phyloP scores from a whole-genome alignment of 1,139 yeast species.

The Nakaseomyces glabratus region DNA sequence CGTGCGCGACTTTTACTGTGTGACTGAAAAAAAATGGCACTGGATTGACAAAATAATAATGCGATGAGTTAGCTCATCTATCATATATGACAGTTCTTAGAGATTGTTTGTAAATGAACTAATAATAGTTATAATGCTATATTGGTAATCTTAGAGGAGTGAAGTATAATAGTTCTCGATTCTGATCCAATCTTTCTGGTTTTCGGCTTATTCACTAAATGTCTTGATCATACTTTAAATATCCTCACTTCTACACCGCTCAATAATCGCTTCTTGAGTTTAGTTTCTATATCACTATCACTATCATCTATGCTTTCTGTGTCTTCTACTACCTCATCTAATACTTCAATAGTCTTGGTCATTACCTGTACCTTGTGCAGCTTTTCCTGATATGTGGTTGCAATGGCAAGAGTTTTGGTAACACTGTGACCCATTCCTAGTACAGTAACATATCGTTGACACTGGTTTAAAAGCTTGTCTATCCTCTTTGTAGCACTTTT shows the following conservation, averaged over 20 bases:
- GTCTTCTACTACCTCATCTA: conserved; percentile 44
- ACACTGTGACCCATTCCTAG: conserved; percentile 66
- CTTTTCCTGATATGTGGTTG: conserved; percentile 42
- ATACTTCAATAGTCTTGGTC: conserved; percentile 52
- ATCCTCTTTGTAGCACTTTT: conserved; percentile 54
- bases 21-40: too few relatives aligned
- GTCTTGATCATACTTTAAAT: conserved; percentile 9
- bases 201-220: too few relatives aligned
- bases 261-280: conserved; percentile 43
- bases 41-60: too few relatives aligned
- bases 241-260: conserved; percentile 53
- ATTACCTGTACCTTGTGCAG: conserved; percentile 42
- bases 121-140: too few relatives aligned
- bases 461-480: conserved; percentile 39
- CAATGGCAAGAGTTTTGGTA: conserved; percentile 46
- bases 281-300: conserved; percentile 32
- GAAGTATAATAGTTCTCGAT: too few relatives aligned
- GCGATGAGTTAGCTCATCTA: too few relatives aligned
- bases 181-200: too few relatives aligned
- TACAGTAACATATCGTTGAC: conserved; percentile 40
- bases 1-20: too few relatives aligned
- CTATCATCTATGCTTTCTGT: background rate
- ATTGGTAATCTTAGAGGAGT: too few relatives aligned
- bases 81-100: too few relatives aligned
- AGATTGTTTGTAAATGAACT: too few relatives aligned